Percentiles rank a stretch among this genome's conserved stretches.
These are phyloP conservation scores for Clarireedia homoeocarpa DNA, from an alignment of 2,329 filamentous ascomycete genomes.

Conservation along the genomic window DNA sequence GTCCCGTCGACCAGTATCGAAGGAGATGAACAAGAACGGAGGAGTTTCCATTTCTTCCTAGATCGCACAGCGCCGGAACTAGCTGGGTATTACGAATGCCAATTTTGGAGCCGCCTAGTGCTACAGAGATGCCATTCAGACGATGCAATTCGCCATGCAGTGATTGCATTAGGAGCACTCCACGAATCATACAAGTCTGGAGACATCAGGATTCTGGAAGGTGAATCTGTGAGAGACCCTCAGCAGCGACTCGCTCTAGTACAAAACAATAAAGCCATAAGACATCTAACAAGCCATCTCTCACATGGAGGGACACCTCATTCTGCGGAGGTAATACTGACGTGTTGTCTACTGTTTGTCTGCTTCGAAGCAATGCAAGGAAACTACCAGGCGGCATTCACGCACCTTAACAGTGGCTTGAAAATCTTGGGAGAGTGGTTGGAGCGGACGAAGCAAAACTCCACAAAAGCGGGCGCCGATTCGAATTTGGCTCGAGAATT, in stretches of 20 bases:
- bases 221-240: background rate
- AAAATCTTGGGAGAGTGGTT: conserved; percentile 9
- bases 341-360: conserved; percentile 16
- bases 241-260: conserved; percentile 33
- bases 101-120: conserved; percentile 22
- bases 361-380: conserved; percentile 18
- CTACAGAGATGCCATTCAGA: conserved; percentile 18
- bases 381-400: conserved; percentile 12
- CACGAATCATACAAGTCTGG: conserved; percentile 14
- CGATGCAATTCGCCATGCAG: conserved; percentile 18
- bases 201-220: background rate
- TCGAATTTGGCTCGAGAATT: background rate
- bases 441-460: background rate
- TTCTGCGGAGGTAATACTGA: conserved; percentile 7
- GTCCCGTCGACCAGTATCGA: background rate
- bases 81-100: conserved; percentile 17
- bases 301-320: conserved; percentile 13
- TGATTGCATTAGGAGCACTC: conserved; percentile 17
- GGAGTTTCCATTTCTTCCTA: conserved; percentile 20
- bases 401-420: conserved; percentile 15
- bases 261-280: conserved; percentile 18
- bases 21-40: conserved; percentile 2
- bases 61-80: conserved; percentile 20
- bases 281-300: conserved; percentile 36
- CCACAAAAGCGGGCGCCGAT: background rate